Evolutionary conservation across 495 filamentous ascomycete genomes (phyloP).

Genomic region (Penicillium samsonianum): DNA sequence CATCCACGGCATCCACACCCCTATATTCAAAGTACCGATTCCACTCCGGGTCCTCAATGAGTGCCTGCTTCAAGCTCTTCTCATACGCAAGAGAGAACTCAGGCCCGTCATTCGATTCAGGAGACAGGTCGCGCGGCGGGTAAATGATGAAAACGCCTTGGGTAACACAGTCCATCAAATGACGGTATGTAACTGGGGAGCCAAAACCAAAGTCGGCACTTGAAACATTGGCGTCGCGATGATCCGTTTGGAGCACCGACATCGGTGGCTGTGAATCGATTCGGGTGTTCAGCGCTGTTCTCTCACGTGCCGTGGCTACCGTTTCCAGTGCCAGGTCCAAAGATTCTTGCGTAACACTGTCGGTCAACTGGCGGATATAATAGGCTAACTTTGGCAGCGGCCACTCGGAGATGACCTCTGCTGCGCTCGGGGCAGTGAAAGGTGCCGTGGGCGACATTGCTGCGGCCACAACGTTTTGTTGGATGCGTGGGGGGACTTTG

Average conservation of each 20-base stretch:
- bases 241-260: slow-evolving; percentile 29
- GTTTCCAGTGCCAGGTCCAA: slow-evolving; percentile 28
- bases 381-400: slow-evolving; percentile 37
- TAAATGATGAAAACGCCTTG: slow-evolving; percentile 24
- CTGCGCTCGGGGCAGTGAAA: slow-evolving; percentile 18
- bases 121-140: slow-evolving; percentile 14
- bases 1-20: slow-evolving; percentile 27
- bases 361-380: slow-evolving; percentile 41
- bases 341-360: slow-evolving; percentile 34
- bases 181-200: slow-evolving; percentile 22
- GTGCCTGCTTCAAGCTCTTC: slow-evolving; percentile 28
- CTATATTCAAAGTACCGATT: slow-evolving; percentile 45
- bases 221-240: slow-evolving; percentile 26
- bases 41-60: slow-evolving; percentile 44
- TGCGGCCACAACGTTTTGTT: slow-evolving; percentile 39
- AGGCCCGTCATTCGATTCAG: slow-evolving; percentile 41
- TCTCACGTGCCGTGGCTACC: slow-evolving; percentile 41
- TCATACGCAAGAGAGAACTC: slow-evolving; percentile 47
- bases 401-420: slow-evolving; percentile 38
- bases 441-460: background rate
- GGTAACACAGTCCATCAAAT: slow-evolving; percentile 20
- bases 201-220: slow-evolving; percentile 29
- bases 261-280: slow-evolving; percentile 20
- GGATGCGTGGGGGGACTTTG: slow-evolving; percentile 30
- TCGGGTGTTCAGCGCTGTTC: slow-evolving; percentile 28